phyloP scores from a whole-genome alignment of 345 rosid genomes.

The Bretschneidera sinensis region DNA sequence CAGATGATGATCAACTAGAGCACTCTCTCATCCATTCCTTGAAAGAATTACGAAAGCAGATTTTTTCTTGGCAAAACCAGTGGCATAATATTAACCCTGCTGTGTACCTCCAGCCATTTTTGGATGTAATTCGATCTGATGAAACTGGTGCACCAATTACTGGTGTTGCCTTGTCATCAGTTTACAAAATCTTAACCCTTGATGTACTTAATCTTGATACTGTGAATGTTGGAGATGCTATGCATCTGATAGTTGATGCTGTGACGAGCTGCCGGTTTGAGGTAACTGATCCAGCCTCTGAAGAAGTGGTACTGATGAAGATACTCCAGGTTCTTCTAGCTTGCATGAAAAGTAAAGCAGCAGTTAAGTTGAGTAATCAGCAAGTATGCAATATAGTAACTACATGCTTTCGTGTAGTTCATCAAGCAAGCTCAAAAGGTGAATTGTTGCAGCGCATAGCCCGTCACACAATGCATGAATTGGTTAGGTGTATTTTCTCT shows the following conservation, averaged over 20 bases:
- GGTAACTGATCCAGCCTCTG: constrained; percentile 71
- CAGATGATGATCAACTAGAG: constrained; percentile 65
- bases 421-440: constrained; percentile 65
- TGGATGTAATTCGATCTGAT: constrained; percentile 66
- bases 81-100: constrained; percentile 53
- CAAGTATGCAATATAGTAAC: constrained; percentile 63
- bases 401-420: constrained; percentile 73
- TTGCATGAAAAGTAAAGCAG: constrained; percentile 72
- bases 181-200: constrained; percentile 66
- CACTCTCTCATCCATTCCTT: constrained; percentile 68
- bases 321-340: constrained; percentile 81
- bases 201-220: constrained; percentile 52
- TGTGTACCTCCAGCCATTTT: constrained; percentile 59
- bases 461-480: constrained; percentile 70
- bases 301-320: constrained; percentile 76
- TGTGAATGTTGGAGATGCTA: constrained; percentile 53
- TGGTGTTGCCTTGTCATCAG: constrained; percentile 73
- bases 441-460: constrained; percentile 74
- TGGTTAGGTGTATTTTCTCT: constrained; percentile 68
- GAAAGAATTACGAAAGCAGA: constrained; percentile 58
- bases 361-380: constrained; percentile 55
- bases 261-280: constrained; percentile 69
- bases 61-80: constrained; percentile 51
- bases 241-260: constrained; percentile 65
- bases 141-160: constrained; percentile 83